These are phyloP conservation scores for Ceriops tagal DNA, from an alignment of 345 rosid genomes.

Conservation along the genomic window DNA sequence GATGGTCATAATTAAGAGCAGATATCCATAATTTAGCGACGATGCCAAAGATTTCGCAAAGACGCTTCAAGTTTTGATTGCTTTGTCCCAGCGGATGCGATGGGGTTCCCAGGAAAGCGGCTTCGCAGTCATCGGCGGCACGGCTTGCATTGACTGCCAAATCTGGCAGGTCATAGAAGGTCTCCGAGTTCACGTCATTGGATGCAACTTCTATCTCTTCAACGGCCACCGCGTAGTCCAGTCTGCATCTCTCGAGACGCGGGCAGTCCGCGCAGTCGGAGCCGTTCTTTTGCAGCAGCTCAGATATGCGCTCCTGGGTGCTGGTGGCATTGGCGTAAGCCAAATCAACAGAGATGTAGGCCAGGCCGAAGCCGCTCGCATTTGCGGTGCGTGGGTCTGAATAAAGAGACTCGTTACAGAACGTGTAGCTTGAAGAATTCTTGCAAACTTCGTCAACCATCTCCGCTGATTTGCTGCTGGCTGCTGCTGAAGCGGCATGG, in stretches of 20 bases:
- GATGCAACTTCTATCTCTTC: slow-evolving; percentile 9
- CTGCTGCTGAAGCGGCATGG: neutral
- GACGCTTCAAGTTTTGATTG: neutral
- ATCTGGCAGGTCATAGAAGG: slow-evolving; percentile 6
- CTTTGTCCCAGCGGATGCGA: neutral
- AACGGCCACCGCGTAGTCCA: slow-evolving; percentile 5
- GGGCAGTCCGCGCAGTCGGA: neutral
- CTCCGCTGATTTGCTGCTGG: neutral
- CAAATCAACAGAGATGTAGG: slow-evolving; percentile 17
- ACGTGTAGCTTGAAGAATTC: slow-evolving; percentile 19
- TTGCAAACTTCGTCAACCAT: slow-evolving; percentile 25
- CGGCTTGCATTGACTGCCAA: slow-evolving; percentile 1
- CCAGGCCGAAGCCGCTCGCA: slow-evolving; percentile 10
- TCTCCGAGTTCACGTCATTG: slow-evolving; percentile 20
- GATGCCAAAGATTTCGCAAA: slow-evolving; percentile 17
- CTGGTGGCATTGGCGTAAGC: slow-evolving; percentile 18
- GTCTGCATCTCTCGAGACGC: slow-evolving; percentile 19
- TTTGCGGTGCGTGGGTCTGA: slow-evolving; percentile 16
- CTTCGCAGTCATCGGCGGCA: slow-evolving; percentile 14
- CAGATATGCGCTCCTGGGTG: slow-evolving; percentile 1
- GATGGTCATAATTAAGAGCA: too few relatives aligned
- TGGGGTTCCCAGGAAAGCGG: neutral
- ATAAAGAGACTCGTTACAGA: slow-evolving; percentile 17
- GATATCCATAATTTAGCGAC: neutral
- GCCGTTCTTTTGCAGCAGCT: slow-evolving; percentile 11